Percentiles rank a stretch among this genome's conserved stretches.
Conservation (phyloP, 805 yeast genomes). For the Cyberlindnera americana region DNA sequence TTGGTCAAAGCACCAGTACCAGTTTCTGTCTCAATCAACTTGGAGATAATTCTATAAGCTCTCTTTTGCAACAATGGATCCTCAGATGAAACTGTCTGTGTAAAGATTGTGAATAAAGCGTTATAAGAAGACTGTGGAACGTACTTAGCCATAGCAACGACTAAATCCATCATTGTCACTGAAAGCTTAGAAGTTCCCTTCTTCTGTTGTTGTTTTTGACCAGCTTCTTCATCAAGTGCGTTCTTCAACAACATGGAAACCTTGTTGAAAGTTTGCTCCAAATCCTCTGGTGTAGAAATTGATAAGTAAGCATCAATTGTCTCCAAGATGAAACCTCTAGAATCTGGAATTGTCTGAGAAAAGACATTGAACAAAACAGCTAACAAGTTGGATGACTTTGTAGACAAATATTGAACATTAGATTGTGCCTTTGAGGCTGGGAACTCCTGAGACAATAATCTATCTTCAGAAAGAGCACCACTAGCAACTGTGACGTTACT, state of each 20-base stretch:
- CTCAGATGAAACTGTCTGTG: constrained; percentile 53
- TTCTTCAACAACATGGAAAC: constrained; percentile 76
- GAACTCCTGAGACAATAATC: constrained; percentile 57
- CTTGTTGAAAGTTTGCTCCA: constrained; percentile 75
- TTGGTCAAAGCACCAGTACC: constrained; percentile 54
- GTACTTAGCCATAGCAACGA: constrained; percentile 82
- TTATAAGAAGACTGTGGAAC: constrained; percentile 68
- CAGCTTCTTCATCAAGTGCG: constrained; percentile 60
- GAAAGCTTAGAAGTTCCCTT: constrained; percentile 49
- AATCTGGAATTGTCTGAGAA: constrained; percentile 80
- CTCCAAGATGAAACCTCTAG: constrained; percentile 81
- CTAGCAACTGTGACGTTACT: constrained; percentile 62
- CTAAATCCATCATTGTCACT: constrained; percentile 86
- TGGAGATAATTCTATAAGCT: constrained; percentile 74
- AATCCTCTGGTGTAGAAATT: constrained; percentile 62
- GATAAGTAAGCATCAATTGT: constrained; percentile 79
- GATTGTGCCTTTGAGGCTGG: constrained; percentile 51
- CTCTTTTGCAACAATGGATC: constrained; percentile 82
- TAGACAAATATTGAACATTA: constrained; percentile 59
- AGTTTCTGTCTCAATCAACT: constrained; percentile 62
- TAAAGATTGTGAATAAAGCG: constrained; percentile 76
- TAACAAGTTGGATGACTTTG: constrained; percentile 69
- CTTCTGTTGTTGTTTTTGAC: constrained; percentile 29
- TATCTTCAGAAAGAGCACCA: constrained; percentile 55
- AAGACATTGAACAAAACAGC: constrained; percentile 90